Base-by-base conservation (phyloP, 805 yeast genomes). In the Nakazawaea sp. region DNA sequence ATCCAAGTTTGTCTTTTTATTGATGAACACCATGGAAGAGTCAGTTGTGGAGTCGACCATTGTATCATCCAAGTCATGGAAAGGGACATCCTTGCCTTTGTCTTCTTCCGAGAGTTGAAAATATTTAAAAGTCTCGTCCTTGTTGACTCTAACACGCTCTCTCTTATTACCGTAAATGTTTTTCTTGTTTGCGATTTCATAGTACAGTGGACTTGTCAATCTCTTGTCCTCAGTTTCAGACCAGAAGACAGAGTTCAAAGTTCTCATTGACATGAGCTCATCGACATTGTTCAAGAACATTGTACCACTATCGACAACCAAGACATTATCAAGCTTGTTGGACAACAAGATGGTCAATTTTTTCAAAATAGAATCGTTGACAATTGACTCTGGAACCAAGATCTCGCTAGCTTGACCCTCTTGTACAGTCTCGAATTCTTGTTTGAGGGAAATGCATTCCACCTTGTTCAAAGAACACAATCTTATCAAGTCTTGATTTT, bases 51-150 rank as follows among this genome's bases (percentile, higher is more conserved):
- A 32, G 24, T 38, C 37, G 11, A 38, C 34, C 27, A 38, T 23
- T 3, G 41, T 38, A 11, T 32, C 36, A 32, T 38, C 41, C 31
- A 33, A 23, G 17, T 33, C 41, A 25, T 38, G 41, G 35, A 38
- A 38, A 11, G 32, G 30, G 7, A 30, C 30, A 4, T 31, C 23
- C n/a, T 15, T n/a, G 4, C 28, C 21, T 15, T 23, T 11, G n/a
- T 21, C 15, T 20, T 18, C 25, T 24, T 18, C 18, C 6, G 21
- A 7, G 11, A 34, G 33, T 24, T 18, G 13, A 4, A 37, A 32
- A 20, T 37, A 37, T 27, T 29, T 38, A 12, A 38, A 38, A 18
- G 34, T 26, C 25, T 38, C 41, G 25, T 38, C 41, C 27, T 33
- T 38, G 11, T 34, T 28, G n/a, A 17, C 18, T 38, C 37, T 38